phyloP scores from a whole-genome alignment of 2,329 filamentous ascomycete species.

The Fusarium drepaniforme region DNA sequence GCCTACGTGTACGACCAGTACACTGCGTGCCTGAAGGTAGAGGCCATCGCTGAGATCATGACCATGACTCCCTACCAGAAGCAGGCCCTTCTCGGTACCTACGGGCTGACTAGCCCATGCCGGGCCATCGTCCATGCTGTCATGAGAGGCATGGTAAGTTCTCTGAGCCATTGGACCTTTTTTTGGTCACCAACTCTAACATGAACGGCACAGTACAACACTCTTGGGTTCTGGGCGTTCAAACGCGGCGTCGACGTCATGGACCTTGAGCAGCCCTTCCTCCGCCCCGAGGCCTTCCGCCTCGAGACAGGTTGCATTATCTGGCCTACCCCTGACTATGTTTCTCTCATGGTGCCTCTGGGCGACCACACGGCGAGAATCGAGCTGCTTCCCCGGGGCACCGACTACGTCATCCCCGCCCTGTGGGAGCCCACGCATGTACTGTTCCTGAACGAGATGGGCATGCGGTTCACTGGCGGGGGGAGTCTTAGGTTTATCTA shows the following conservation, averaged over 20 bases:
- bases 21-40: constrained; percentile 21
- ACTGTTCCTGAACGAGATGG: constrained; percentile 35
- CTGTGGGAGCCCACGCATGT: constrained; percentile 31
- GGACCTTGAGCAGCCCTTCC: constrained; percentile 20
- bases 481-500: constrained; percentile 38
- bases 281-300: constrained; percentile 35
- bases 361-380: constrained; percentile 8
- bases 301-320: constrained; percentile 24
- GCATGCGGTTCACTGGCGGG: constrained; percentile 21
- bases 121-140: constrained; percentile 24
- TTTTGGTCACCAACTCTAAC: neutral
- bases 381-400: constrained; percentile 29
- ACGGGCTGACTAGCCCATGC: constrained; percentile 24
- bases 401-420: constrained; percentile 5
- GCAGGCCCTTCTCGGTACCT: constrained; percentile 14
- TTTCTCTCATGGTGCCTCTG: constrained; percentile 30
- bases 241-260: constrained; percentile 5
- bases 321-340: constrained; percentile 22
- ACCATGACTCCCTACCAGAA: constrained; percentile 23
- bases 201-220: neutral
- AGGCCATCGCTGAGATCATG: constrained; percentile 31
- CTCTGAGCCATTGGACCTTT: neutral
- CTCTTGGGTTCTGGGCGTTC: constrained; percentile 6
- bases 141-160: constrained; percentile 26
- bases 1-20: constrained; percentile 18